Evolutionary conservation across 306 rosid genomes (phyloP), one percentile per base, ranked within the genome.

Genomic region (Quercus alba): DNA sequence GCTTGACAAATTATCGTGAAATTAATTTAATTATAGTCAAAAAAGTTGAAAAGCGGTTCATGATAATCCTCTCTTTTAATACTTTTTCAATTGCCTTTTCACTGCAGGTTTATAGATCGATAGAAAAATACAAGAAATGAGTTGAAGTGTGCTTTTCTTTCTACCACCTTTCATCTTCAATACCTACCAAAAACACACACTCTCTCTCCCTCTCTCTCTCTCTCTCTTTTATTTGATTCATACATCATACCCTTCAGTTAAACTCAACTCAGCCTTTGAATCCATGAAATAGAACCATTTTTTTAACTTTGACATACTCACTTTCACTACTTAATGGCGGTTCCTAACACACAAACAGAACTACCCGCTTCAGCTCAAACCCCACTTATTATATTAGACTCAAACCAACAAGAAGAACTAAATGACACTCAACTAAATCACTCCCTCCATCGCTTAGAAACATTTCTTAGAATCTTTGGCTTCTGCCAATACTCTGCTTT

Each of bases 381-480:
- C 67, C 81, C 84, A 55, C 56, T 80, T 18, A 31, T 80, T 23
- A 31, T 15, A 64, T 6, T 64, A 30, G 21, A 15, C 20, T 73
- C 78, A 14, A 19, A 54, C 23, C 66, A 28, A 63, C 78, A 64
- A 44, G 54, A 56, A 66, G 70, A 68, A 21, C 69, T 59, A 28
- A 51, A 68, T 46, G 86, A 70, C 72, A 19, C 70, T 25, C 59
- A 35, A 17, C 77, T 84, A 30, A 41, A 81, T 56, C 76, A n/a
- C 61, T 73, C 79, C 57, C 85, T 81, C 21, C 69, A 35, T 28
- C 78, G 41, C 51, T 74, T 84, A 12, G 87, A 84, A 57, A 74
- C 57, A 5, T 81, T 84, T 59, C 72, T 84, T 41, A 77, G 74
- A 33, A 46, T 84, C 69, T 77, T 84, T 38, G 87, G 87, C 11